phyloP scores from a whole-genome alignment of 163 green algal genomes.

The Chlamydomonas reinhardtii region DNA sequence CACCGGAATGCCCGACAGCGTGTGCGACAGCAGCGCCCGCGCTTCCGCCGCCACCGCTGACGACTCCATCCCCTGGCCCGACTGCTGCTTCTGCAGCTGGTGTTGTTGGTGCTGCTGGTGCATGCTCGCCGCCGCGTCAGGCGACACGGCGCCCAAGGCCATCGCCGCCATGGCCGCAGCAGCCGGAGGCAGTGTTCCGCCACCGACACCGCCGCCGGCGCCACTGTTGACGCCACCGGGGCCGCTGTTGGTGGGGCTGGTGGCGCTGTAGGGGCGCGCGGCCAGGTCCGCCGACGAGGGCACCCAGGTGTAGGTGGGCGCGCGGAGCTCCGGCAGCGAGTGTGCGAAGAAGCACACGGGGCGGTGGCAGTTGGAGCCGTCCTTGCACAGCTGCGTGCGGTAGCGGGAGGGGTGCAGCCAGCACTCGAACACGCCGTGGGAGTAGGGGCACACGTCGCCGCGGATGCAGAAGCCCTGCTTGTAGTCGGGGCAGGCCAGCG shows the following conservation, averaged over 20 bases:
- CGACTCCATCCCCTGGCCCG: no score
- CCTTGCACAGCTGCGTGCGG: conserved; percentile 92
- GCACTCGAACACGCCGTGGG: conserved; percentile 93
- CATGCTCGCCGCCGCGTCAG: not conserved
- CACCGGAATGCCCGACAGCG: conserved; percentile 29
- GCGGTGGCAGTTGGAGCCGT: conserved; percentile 75
- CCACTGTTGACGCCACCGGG: not conserved
- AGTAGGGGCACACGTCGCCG: conserved; percentile 87
- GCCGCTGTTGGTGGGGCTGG: not conserved
- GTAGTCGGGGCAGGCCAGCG: conserved; percentile 89
- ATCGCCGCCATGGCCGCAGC: not conserved
- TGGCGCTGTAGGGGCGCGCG: not conserved
- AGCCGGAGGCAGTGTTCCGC: not conserved
- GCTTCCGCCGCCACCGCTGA: not conserved
- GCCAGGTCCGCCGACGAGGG: conserved; percentile 57
- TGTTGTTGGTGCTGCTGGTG: no score
- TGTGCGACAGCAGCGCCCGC: conserved; percentile 23
- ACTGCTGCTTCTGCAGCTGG: no score
- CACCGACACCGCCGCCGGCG: not conserved
- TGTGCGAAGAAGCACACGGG: conserved; percentile 94
- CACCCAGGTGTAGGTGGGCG: conserved; percentile 76
- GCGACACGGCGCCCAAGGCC: not conserved
- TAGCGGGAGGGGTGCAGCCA: conserved; percentile 92
- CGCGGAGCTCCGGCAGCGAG: conserved; percentile 80
- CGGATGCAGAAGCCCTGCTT: conserved; percentile 83